Evolutionary conservation across 164 flowering plant species (phyloP).

Genomic region (Saururus chinensis): DNA sequence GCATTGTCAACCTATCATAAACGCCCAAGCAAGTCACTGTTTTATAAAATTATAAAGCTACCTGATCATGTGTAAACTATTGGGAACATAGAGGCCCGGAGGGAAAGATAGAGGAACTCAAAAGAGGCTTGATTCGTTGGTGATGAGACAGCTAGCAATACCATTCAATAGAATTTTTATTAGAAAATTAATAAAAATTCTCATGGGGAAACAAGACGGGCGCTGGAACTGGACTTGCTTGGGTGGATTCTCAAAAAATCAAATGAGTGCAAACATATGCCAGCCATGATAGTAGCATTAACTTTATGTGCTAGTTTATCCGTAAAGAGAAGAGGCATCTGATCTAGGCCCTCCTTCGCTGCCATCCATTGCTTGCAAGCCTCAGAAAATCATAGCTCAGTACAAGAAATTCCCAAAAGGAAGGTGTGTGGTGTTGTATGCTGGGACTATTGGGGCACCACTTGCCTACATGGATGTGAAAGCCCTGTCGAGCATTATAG

Average conservation of each 20-base stretch:
- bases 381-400: slow-evolving; percentile 25
- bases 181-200: slow-evolving; percentile 8
- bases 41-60: too few species aligned
- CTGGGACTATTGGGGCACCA: slow-evolving; percentile 17
- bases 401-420: background rate
- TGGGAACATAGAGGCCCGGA: background rate
- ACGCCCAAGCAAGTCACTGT: background rate
- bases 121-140: background rate
- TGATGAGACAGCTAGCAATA: slow-evolving; percentile 31
- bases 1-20: background rate
- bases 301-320: slow-evolving; percentile 3
- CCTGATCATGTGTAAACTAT: background rate
- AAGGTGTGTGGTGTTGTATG: slow-evolving; percentile 1
- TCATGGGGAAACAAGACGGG: slow-evolving; percentile 14
- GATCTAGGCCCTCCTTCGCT: slow-evolving; percentile 13
- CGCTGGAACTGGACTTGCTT: slow-evolving; percentile 16
- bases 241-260: slow-evolving; percentile 5
- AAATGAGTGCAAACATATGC: slow-evolving; percentile 30
- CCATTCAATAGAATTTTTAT: slow-evolving; percentile 8
- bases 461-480: slow-evolving; percentile 4
- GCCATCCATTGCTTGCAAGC: slow-evolving; percentile 28
- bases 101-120: background rate
- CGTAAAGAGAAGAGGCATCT: slow-evolving; percentile 9
- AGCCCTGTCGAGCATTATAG: slow-evolving; percentile 18
- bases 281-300: slow-evolving; percentile 29